Evolutionary conservation across 78 protist species (phyloP), one percentile per base, ranked within the genome.

Genomic region (Dictyostelium firmibasis): DNA sequence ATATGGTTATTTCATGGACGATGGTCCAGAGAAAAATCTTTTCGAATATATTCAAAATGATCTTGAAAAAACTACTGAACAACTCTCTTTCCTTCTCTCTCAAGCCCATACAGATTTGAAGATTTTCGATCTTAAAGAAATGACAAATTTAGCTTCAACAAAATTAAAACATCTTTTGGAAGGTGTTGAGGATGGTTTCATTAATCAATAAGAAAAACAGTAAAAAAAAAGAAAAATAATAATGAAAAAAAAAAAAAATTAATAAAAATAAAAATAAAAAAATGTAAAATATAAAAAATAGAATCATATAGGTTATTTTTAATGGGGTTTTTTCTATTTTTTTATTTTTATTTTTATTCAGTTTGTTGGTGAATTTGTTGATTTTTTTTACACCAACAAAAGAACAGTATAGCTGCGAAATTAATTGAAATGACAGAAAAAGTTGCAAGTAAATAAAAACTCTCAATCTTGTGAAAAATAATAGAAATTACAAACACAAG

Each of bases 11-110:
- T 92, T 72, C 72, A 27, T 81, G 35, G 43, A 43, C 23, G 96
- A 92, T 5, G 96, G 96, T 25, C 53, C 91, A 29, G 96, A 92
- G 57, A 92, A 92, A 91, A 81, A 84, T 79, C 67, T 92, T 20
- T 92, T 92, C 57, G 96, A 92, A 29, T 92, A 84, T 27, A 41
- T 85, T 4, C 96, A 92, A 60, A 53, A 8, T 18, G 96, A 92
- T 83, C 10, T 92, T 3, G 96, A 92, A 36, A 92, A 53, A 47
- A 92, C 96, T 0, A 92, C 96, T 27, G 96, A 92, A 43, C 47
- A 84, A 20, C 96, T 92, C n/a, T 92, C 96, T 14, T 89, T 83
- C 35, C 18, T 81, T 1, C 62, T 92, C 18, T 72, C 81, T 29
- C 60, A 87, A 35, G 43, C 64, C 14, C 79, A 87, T 43, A 8